Evolutionary conservation across 177 flowering plant genomes (phyloP), one percentile per base, ranked within the genome.

Genomic region (Vitis hybrid): DNA sequence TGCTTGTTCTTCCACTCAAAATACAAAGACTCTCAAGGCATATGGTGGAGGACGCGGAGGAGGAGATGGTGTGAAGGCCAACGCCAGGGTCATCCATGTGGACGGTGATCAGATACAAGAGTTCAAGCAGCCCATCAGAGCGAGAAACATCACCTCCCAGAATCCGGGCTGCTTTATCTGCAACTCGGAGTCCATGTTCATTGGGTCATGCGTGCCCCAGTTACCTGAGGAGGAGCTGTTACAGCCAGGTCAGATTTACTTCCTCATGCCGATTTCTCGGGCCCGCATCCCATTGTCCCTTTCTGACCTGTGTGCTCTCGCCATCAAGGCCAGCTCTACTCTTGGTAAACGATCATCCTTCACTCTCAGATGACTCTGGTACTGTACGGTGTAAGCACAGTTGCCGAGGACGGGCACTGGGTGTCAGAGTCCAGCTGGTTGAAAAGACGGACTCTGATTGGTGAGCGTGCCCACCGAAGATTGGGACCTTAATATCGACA

Each of bases 241-340:
- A 1, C 78, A 74, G 57, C 68, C 67, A 10, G 87, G 78, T 11
- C 85, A 81, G 9, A 66, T 87, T n/a, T 87, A 87, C 72, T 85
- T 87, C 77, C 72, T 81, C 48, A 1, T 81, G 66, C 87, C 86
- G 2, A 61, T 66, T n/a, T 72, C 79, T 9, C 68, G 48, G 3
- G 70, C 80, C 33, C 64, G 57, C 16, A 57, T 15, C 5, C 76
- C 77, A 8, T 77, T 82, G 52, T 76, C 82, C 6, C 70, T 82
- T 26, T 63, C 82, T 0, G 85, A 87, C 26, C 33, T 87, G 61
- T 81, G 85, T 45, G 65, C 70, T 60, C 78, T 85, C n/a, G 88
- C 90, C 62, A 67, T 83, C 49, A 85, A 79, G 71, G 85, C 88
- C 11, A 76, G 81, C 74, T 57, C 79, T 9, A 75, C 71, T 0